phyloP scores from a whole-genome alignment of 441 rosid genomes.

The Iberis amara region DNA sequence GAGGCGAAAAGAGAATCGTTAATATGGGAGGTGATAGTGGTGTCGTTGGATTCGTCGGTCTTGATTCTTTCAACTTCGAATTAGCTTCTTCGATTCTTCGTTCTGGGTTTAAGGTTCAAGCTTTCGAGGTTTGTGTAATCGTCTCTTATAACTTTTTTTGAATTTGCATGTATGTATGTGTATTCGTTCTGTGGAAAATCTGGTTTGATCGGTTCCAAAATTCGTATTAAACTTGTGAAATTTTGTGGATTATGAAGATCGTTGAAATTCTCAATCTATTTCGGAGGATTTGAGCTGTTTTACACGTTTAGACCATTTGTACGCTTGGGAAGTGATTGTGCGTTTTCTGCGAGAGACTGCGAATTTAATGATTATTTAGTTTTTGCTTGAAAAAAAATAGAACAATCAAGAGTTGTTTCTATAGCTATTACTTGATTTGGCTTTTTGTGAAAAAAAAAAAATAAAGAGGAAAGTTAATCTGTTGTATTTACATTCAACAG shows the following conservation, averaged over 20 bases:
- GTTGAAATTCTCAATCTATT: background rate
- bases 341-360: no score
- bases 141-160: background rate
- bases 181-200: background rate
- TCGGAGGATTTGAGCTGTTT: no score
- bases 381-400: no score
- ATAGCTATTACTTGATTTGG: background rate
- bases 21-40: conserved; percentile 27
- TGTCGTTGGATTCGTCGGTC: conserved; percentile 65
- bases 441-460: background rate
- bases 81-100: conserved; percentile 62
- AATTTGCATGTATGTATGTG: background rate
- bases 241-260: background rate
- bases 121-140: conserved; percentile 34
- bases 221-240: background rate
- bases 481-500: conserved; percentile 34
- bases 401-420: no score
- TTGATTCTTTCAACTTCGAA: conserved; percentile 55
- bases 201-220: conserved; percentile 2
- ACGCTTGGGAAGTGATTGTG: no score
- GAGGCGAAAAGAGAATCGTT: conserved; percentile 8
- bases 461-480: conserved; percentile 1
- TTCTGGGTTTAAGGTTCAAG: conserved; percentile 29
- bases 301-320: no score
- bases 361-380: no score